Conservation (phyloP, 176 grass and related monocot genomes). For the Carex littledalei region DNA sequence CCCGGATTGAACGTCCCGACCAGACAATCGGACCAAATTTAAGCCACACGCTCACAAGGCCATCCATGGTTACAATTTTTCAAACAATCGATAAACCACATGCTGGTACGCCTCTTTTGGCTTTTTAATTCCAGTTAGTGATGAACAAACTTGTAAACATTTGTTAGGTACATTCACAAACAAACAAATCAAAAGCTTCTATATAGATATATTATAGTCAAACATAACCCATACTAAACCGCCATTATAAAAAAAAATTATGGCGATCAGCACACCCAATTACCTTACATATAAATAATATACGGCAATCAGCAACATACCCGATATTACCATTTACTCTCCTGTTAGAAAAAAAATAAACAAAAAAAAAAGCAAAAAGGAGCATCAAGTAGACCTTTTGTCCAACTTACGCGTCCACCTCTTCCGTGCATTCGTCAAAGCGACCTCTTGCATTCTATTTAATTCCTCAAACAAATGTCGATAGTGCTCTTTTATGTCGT, state of each 20-base stretch:
- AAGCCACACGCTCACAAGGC: too few species aligned
- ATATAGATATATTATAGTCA: background rate
- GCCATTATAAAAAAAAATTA: conserved; percentile 1
- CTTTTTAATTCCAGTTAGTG: too few species aligned
- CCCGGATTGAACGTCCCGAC: too few species aligned
- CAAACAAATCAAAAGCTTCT: background rate
- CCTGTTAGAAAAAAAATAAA: background rate
- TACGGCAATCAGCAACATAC: conserved; percentile 5
- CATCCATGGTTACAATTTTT: too few species aligned
- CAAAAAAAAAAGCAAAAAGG: background rate
- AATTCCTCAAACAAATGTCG: conserved; percentile 58
- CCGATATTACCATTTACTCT: background rate
- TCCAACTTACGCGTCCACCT: conserved; percentile 32
- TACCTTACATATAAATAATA: background rate
- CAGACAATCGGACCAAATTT: too few species aligned
- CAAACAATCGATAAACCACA: too few species aligned
- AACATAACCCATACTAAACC: background rate
- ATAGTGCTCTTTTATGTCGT: conserved; percentile 64
- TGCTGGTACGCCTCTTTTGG: too few species aligned
- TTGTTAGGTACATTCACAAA: background rate
- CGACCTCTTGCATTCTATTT: conserved; percentile 54
- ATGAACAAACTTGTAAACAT: background rate
- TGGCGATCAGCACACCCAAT: background rate
- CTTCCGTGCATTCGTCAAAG: conserved; percentile 44
- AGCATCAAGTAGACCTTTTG: background rate